Evolutionary conservation across 202 grass and related monocot genomes (phyloP).

Genomic region (Hordeum pubiflorum): DNA sequence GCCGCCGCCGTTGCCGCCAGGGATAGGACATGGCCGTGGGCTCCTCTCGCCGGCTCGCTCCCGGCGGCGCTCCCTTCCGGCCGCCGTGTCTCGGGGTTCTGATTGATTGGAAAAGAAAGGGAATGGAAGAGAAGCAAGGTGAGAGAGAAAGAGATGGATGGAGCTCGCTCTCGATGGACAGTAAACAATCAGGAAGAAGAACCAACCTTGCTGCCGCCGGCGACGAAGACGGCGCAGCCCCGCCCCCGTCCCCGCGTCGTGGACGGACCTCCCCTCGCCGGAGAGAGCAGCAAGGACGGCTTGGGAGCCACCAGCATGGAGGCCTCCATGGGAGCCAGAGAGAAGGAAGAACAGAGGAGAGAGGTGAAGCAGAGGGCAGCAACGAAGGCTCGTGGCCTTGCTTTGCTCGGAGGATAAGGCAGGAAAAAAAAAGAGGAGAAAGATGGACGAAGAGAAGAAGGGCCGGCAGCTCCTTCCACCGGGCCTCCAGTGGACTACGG

Average conservation of each 20-base stretch:
- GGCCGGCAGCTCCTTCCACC: background rate
- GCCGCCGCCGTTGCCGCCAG: too few relatives aligned
- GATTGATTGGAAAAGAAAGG: background rate
- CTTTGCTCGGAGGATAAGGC: slow-evolving; percentile 26
- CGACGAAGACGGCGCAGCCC: background rate
- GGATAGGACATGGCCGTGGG: background rate
- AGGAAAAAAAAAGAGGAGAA: background rate
- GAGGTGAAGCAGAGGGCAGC: background rate
- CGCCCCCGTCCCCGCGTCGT: background rate
- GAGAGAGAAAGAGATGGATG: background rate
- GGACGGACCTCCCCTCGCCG: background rate
- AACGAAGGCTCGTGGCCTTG: background rate
- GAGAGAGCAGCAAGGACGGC: background rate
- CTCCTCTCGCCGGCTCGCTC: background rate
- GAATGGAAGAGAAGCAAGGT: background rate
- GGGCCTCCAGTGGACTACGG: background rate
- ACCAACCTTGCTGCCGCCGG: background rate
- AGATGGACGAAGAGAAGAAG: background rate
- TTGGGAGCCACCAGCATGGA: slow-evolving; percentile 28
- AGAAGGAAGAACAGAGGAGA: background rate
- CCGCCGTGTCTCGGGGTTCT: background rate
- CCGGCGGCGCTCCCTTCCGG: background rate
- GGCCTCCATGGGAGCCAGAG: slow-evolving; percentile 25
- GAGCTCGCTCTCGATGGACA: background rate
- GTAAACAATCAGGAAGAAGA: background rate